Base-by-base conservation (phyloP, 2,329 filamentous ascomycete species). In the Diplodia seriata region DNA sequence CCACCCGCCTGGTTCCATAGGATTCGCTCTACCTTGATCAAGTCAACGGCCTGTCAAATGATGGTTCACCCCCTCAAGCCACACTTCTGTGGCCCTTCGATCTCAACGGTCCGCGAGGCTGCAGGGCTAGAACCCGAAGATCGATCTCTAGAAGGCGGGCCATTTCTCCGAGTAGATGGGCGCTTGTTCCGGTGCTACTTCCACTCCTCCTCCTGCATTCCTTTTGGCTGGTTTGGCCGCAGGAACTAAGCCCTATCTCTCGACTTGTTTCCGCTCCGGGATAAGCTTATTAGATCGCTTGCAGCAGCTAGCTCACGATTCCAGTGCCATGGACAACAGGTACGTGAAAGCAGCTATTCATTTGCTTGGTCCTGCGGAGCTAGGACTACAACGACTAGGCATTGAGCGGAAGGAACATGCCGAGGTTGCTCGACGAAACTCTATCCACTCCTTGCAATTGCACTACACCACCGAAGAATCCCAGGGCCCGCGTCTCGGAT, bases 91-190 rank as follows among this genome's bases (percentile, higher is more conserved):
- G 31, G 50, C 6, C 15, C 59, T 51, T 33, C 47, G 47, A 63
- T 63, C 31, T 51, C 47, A 63, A 63, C 59, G 47, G 26, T 9
- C 47, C 59, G 59, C 47, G 29, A 14, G n/a, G 26, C 40, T 50
- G 40, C 40, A 61, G 23, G 56, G 18, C 38, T 31, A 18, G 56
- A 26, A 40, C 5, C 18, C 26, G 40, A 61, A 14, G 47, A 63
- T 63, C 59, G 59, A 11, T 51, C 59, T 26, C 23, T 31, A 23
- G 31, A 62, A 20, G 33, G 51, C 26, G 31, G 26, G 43, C 20
- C 40, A 14, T 33, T 7, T 57, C n/a, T 7, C 18, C 43, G 43
- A 20, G 43, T 20, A 6, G 40, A 18, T 4, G 18, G 40, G 40
- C 38, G 38, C 5, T 2, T 18, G 40, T 47, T 47, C 40, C 40